Percentiles rank a stretch among this genome's conserved stretches.
These are phyloP conservation scores for Withania somnifera DNA, from an alignment of 305 asterid species.

Conservation along the genomic window DNA sequence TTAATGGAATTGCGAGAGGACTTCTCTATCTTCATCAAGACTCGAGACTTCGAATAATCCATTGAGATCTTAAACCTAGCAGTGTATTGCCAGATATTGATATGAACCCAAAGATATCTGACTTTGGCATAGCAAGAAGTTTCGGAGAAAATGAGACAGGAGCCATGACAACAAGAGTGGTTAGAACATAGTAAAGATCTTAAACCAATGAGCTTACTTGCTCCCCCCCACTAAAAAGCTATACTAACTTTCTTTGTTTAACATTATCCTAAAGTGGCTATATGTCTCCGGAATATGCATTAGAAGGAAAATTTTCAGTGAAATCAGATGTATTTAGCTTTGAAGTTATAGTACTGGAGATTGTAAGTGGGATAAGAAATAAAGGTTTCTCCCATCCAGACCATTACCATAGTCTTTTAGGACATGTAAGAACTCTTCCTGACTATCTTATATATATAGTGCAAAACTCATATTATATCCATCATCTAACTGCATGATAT, in stretches of 20 bases:
- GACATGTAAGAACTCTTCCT: conserved; percentile 7
- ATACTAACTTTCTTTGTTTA: neutral
- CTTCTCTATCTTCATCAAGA: conserved; percentile 19
- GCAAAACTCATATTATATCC: neutral
- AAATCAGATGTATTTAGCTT: conserved; percentile 20
- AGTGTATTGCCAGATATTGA: conserved; percentile 14
- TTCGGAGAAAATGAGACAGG: conserved; percentile 7
- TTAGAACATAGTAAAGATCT: conserved; percentile 16
- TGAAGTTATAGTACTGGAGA: conserved; percentile 14
- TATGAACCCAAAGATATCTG: conserved; percentile 18
- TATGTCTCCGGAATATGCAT: conserved; percentile 19
- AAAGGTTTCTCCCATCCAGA: too few relatives aligned
- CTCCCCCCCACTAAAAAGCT: neutral
- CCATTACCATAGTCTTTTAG: conserved; percentile 8
- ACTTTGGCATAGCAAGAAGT: conserved; percentile 19
- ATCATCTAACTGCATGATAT: neutral
- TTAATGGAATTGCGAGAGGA: conserved; percentile 19
- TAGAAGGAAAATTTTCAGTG: conserved; percentile 10
- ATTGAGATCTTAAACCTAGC: conserved; percentile 21
- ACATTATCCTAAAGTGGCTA: conserved; percentile 10
- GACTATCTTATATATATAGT: neutral
- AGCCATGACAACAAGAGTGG: conserved; percentile 11
- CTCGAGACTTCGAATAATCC: conserved; percentile 19
- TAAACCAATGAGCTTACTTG: neutral
- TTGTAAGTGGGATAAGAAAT: conserved; percentile 17